phyloP scores from a whole-genome alignment of 495 filamentous ascomycete genomes.

The Haplographium delicatum region DNA sequence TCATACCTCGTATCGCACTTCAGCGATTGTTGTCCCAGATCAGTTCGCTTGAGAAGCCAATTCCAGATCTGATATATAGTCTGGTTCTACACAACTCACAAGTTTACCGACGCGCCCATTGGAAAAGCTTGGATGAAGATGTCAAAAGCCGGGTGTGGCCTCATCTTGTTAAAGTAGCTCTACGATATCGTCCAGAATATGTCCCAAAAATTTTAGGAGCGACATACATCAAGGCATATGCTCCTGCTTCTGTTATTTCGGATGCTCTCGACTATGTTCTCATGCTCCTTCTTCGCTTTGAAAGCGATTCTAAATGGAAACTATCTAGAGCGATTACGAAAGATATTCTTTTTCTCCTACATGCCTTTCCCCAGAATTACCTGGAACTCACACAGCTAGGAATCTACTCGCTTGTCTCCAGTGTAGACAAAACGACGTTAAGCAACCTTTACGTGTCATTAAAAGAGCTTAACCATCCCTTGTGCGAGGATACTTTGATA shows the following conservation, averaged over 20 bases:
- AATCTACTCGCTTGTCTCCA: too few relatives aligned
- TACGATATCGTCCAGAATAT: conserved; percentile 3
- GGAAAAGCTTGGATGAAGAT: background rate
- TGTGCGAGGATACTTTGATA: conserved; percentile 15
- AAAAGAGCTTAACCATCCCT: background rate
- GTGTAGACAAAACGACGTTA: background rate
- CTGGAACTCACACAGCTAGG: too few relatives aligned
- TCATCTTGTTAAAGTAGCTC: conserved; percentile 12
- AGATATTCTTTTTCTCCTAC: too few relatives aligned
- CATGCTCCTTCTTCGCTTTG: conserved; percentile 5
- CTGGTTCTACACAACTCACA: background rate
- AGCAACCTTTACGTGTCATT: conserved; percentile 14
- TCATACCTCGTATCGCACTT: too few relatives aligned
- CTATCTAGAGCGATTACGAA: too few relatives aligned
- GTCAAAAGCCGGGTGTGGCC: conserved; percentile 10
- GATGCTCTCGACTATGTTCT: conserved; percentile 20
- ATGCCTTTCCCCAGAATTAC: too few relatives aligned
- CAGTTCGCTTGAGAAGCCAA: too few relatives aligned
- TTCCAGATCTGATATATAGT: background rate
- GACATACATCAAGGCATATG: conserved; percentile 7
- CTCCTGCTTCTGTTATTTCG: conserved; percentile 11
- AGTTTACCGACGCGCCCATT: too few relatives aligned
- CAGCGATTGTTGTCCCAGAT: too few relatives aligned
- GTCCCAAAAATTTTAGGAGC: conserved; percentile 11
- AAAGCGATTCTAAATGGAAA: too few relatives aligned